These are phyloP conservation scores for Calophaca sinica DNA, from an alignment of 306 rosid genomes.

Conservation along the genomic window DNA sequence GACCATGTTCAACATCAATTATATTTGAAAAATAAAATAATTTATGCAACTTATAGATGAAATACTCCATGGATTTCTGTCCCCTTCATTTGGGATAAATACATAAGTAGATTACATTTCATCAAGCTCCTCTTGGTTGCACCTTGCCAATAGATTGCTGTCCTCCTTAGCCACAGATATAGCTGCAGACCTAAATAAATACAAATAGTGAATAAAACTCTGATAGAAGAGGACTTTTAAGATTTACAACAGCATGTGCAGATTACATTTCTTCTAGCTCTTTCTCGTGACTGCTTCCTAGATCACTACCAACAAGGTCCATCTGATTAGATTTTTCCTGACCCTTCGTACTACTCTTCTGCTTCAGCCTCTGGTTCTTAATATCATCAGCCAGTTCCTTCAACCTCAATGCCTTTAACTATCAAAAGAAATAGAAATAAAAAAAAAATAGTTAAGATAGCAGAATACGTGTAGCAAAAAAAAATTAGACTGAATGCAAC, in stretches of 20 bases:
- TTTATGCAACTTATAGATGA: conserved; percentile 6
- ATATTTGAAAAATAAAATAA: background rate
- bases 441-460: conserved; percentile 16
- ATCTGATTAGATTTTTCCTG: conserved; percentile 51
- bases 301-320: conserved; percentile 46
- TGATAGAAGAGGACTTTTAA: conserved; percentile 17
- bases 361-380: conserved; percentile 73
- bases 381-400: conserved; percentile 74
- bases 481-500: conserved; percentile 20
- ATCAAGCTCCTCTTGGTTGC: conserved; percentile 70
- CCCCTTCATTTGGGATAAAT: conserved; percentile 34
- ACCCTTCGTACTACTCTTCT: conserved; percentile 58
- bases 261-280: conserved; percentile 76
- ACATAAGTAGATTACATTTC: conserved; percentile 68
- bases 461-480: conserved; percentile 23
- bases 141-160: conserved; percentile 43
- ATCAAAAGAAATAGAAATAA: conserved; percentile 23
- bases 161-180: conserved; percentile 52
- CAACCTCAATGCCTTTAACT: conserved; percentile 78
- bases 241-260: conserved; percentile 17
- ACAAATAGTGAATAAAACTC: conserved; percentile 26
- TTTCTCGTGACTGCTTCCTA: conserved; percentile 50
- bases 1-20: conserved; percentile 30
- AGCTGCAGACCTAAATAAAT: conserved; percentile 61
- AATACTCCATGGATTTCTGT: conserved; percentile 4